Conservation (phyloP, 176 grass and related monocot genomes). For the Melocanna baccifera region DNA sequence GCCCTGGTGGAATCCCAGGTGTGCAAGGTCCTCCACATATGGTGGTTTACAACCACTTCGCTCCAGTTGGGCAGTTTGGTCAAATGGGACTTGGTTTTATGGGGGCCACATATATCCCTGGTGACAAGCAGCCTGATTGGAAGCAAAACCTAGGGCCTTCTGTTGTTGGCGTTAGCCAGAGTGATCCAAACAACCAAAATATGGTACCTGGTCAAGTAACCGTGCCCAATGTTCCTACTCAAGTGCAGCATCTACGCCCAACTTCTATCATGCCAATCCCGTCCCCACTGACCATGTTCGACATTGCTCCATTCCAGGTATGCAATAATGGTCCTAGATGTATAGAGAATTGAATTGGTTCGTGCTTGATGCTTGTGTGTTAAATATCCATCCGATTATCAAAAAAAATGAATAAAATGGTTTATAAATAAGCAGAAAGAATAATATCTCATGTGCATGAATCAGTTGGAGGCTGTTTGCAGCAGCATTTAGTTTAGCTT, state of each 20-base stretch:
- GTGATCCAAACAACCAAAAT: constrained; percentile 67
- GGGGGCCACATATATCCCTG: constrained; percentile 79
- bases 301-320: constrained; percentile 96
- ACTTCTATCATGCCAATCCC: constrained; percentile 86
- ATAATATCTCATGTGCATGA: not conserved
- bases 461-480: not conserved
- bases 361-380: not conserved
- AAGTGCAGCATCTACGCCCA: constrained; percentile 65
- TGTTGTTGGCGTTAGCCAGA: constrained; percentile 49
- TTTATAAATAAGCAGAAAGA: not conserved
- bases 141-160: constrained; percentile 66
- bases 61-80: constrained; percentile 83
- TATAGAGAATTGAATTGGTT: constrained; percentile 17
- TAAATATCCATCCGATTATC: not conserved
- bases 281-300: constrained; percentile 80
- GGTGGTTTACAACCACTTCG: constrained; percentile 95
- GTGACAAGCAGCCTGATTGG: constrained; percentile 91
- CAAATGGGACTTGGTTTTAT: constrained; percentile 96
- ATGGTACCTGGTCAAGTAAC: constrained; percentile 55
- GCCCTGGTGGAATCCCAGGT: constrained; percentile 79
- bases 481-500: not conserved
- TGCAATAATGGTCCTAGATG: constrained; percentile 21
- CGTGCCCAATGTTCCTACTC: constrained; percentile 52
- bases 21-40: constrained; percentile 91
- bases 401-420: not conserved